These are phyloP conservation scores for Stephania japonica DNA, from an alignment of 164 flowering plant genomes.

Conservation along the genomic window DNA sequence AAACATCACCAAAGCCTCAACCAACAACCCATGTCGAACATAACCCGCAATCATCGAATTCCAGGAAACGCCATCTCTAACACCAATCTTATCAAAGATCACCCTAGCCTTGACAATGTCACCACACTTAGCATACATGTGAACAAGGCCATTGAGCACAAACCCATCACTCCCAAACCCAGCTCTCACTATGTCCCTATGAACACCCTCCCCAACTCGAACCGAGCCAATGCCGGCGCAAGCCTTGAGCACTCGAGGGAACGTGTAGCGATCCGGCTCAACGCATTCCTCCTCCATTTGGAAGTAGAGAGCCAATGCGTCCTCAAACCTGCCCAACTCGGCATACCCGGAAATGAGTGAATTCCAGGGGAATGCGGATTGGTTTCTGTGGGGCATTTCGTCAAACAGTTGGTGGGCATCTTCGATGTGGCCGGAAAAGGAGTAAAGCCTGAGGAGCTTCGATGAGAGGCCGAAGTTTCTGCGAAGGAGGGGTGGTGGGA, in stretches of 20 bases:
- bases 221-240: conserved; percentile 69
- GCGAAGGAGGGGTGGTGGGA: conserved; percentile 49
- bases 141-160: conserved; percentile 71
- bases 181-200: conserved; percentile 49
- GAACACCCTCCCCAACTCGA: conserved; percentile 62
- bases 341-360: conserved; percentile 81
- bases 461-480: conserved; percentile 49
- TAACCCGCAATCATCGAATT: conserved; percentile 71
- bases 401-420: conserved; percentile 80
- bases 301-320: conserved; percentile 72
- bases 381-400: conserved; percentile 44
- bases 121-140: conserved; percentile 92
- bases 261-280: conserved; percentile 70
- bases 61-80: conserved; percentile 64
- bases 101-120: conserved; percentile 73
- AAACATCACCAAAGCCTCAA: conserved; percentile 43
- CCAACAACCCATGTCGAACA: conserved; percentile 46
- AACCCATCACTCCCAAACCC: conserved; percentile 53
- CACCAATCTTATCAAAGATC: conserved; percentile 45
- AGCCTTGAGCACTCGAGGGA: conserved; percentile 77
- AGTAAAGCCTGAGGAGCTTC: conserved; percentile 66
- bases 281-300: conserved; percentile 85
- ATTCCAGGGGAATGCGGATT: conserved; percentile 66
- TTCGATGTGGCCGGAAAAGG: conserved; percentile 41
- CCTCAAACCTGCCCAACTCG: conserved; percentile 54